Base-by-base conservation (phyloP, 306 rosid genomes). In the Adenanthera pavonina region DNA sequence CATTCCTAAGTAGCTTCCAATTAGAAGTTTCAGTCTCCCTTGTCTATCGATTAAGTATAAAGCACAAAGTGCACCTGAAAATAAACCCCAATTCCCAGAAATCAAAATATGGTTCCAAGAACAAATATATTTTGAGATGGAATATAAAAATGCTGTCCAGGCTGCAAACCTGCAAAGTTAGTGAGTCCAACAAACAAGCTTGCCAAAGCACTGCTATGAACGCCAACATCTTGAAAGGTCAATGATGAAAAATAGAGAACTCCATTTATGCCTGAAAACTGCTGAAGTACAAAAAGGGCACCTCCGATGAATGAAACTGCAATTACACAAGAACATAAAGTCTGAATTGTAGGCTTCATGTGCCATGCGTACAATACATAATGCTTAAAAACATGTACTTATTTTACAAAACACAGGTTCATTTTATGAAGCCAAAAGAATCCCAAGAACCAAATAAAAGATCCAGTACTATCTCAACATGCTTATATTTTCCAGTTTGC, bases 1-100 rank as follows among this genome's bases (percentile, higher is more conserved):
- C 98, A 94, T 94, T 86, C 97, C 98, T 36, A 87, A n/a, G 78
- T 92, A 92, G 90, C 98, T 94, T 83, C 97, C 93, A 53, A 90
- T 83, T 69, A 92, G 87, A 69, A 92, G 98, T 74, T 81, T 94
- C 65, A 87, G 92, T 73, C 98, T 92, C 80, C 98, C 97, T 82
- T 92, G 92, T 81, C 82, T 92, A 69, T 94, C 97, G 3, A 94
- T 88, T 38, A 92, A 86, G 88, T 89, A 90, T 78, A 90, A 90
- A 74, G 97, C 97, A 85, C 87, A 83, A 54, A 92, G 85, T 62
- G 98, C 90, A 72, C 94, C 97, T 94, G 87, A 69, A 81, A 71
- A 81, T 69, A 74, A 85, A 14, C 41, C 78, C 69, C 78, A 81
- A 60, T 48, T 80, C 25, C 82, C 46, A 87, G 51, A 69, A 79